Percentiles rank a stretch among this genome's conserved stretches.
Evolutionary conservation across 345 rosid species (phyloP).

Genomic region (Gossypium herbaceum): DNA sequence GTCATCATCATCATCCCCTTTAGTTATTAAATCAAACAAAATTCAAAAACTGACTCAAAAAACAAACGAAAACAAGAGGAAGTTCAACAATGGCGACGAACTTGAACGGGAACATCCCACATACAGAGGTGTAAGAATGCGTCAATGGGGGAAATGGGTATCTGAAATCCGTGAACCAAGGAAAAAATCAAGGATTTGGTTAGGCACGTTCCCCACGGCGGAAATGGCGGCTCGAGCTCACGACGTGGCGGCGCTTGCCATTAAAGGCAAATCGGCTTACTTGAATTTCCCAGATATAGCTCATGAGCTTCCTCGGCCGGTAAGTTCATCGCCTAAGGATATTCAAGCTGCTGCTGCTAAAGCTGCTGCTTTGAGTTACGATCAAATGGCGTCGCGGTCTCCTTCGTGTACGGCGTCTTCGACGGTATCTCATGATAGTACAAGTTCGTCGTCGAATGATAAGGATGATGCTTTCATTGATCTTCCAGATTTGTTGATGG

Average conservation of each 20-base stretch:
- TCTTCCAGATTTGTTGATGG: neutral
- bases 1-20: neutral
- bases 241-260: slow-evolving; percentile 76
- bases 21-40: neutral
- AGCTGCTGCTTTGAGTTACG: slow-evolving; percentile 45
- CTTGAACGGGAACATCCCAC: slow-evolving; percentile 36
- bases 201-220: slow-evolving; percentile 77
- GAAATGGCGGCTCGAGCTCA: slow-evolving; percentile 99
- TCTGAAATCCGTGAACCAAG: slow-evolving; percentile 87
- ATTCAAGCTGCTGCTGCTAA: slow-evolving; percentile 81
- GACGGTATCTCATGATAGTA: neutral
- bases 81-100: neutral
- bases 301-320: slow-evolving; percentile 60
- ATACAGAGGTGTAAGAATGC: slow-evolving; percentile 79
- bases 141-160: slow-evolving; percentile 99
- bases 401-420: neutral
- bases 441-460: neutral
- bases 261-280: slow-evolving; percentile 69
- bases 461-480: neutral
- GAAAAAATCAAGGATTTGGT: slow-evolving; percentile 94
- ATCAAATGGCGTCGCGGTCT: neutral
- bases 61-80: slow-evolving; percentile 5
- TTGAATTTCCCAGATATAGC: slow-evolving; percentile 79
- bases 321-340: slow-evolving; percentile 60
- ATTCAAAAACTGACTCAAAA: slow-evolving; percentile 1